phyloP scores from a whole-genome alignment of 2,329 filamentous ascomycete genomes.

The Coleophoma eucalyptorum region DNA sequence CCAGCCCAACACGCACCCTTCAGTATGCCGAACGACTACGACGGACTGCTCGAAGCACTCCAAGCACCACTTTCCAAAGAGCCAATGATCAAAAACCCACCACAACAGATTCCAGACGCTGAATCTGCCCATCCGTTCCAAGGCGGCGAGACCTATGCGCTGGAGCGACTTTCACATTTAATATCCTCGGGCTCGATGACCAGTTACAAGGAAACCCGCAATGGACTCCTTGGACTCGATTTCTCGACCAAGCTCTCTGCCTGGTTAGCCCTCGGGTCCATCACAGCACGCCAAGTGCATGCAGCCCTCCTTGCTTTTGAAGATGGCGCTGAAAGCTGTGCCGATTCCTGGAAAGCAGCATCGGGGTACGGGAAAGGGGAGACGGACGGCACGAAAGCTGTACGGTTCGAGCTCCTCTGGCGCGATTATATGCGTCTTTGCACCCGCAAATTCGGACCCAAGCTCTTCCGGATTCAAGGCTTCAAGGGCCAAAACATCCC shows the following conservation, averaged over 20 bases:
- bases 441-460: slow-evolving; percentile 62
- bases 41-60: slow-evolving; percentile 50
- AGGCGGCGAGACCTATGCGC: slow-evolving; percentile 62
- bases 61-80: slow-evolving; percentile 50
- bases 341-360: slow-evolving; percentile 11
- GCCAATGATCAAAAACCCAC: slow-evolving; percentile 45
- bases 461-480: slow-evolving; percentile 62
- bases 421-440: slow-evolving; percentile 79
- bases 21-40: slow-evolving; percentile 50
- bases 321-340: slow-evolving; percentile 43
- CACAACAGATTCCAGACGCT: slow-evolving; percentile 47
- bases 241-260: slow-evolving; percentile 75
- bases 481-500: slow-evolving; percentile 47
- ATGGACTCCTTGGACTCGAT: slow-evolving; percentile 65
- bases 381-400: slow-evolving; percentile 64
- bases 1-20: slow-evolving; percentile 62
- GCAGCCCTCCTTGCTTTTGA: slow-evolving; percentile 65
- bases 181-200: slow-evolving; percentile 57
- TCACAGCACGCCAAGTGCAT: slow-evolving; percentile 72
- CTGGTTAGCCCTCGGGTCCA: slow-evolving; percentile 67
- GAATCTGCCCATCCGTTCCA: slow-evolving; percentile 61
- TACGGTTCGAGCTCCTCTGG: slow-evolving; percentile 74
- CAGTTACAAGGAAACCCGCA: slow-evolving; percentile 66
- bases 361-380: slow-evolving; percentile 63
- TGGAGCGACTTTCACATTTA: slow-evolving; percentile 55